A percentile compares a stretch with the other conserved stretches of the same genome.
Evolutionary conservation across 345 rosid genomes (phyloP).

Genomic region (Gossypium rotundifolium): DNA sequence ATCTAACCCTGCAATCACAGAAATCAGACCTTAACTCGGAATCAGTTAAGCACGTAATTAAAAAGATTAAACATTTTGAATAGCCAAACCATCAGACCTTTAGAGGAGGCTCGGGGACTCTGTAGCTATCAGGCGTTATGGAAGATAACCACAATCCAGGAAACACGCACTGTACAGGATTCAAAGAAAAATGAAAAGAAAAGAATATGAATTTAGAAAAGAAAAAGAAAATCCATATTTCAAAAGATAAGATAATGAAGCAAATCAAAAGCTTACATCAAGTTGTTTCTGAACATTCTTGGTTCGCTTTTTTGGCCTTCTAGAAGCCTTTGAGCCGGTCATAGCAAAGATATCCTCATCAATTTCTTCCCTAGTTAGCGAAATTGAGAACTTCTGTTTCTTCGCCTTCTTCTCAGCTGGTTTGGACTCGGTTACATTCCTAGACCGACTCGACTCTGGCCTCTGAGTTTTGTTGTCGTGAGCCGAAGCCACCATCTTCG

Average conservation of each 20-base stretch:
- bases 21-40: neutral
- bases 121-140: constrained; percentile 52
- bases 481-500: constrained; percentile 22
- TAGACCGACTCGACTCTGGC: constrained; percentile 23
- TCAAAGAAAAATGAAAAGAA: neutral
- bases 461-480: constrained; percentile 25
- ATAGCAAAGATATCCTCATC: constrained; percentile 61
- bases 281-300: constrained; percentile 64
- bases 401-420: constrained; percentile 34
- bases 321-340: constrained; percentile 63
- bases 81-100: constrained; percentile 29
- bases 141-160: constrained; percentile 77
- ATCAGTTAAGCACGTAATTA: neutral
- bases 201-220: neutral
- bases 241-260: neutral
- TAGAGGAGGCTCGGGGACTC: constrained; percentile 36
- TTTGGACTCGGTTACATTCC: constrained; percentile 25
- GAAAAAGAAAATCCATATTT: neutral
- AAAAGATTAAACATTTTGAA: neutral
- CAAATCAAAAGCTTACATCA: constrained; percentile 33
- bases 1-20: constrained; percentile 13
- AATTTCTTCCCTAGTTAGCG: constrained; percentile 57
- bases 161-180: constrained; percentile 34
- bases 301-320: constrained; percentile 68
- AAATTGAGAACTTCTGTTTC: constrained; percentile 47